Base-by-base conservation (phyloP, 164 flowering plant species). In the Annona squamosa region DNA sequence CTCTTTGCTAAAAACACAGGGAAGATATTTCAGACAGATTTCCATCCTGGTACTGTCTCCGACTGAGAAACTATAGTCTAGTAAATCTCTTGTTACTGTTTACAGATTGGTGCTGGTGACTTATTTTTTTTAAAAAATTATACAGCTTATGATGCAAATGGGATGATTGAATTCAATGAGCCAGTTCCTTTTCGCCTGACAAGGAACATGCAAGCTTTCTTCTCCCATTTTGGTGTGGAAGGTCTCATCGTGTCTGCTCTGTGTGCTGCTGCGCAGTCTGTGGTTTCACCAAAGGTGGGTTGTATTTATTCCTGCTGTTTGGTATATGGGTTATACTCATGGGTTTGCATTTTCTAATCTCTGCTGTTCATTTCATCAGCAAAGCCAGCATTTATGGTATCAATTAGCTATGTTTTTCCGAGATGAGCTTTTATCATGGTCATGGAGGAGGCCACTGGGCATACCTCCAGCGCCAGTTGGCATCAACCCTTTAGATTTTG, bases 401-500 rank as follows among this genome's bases (percentile, higher is more conserved):
- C 99, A 96, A 63, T 77, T 96, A 48, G 98, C 95, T 3, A 93
- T 96, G 99, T 96, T 96, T 79, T 96, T 96, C 89, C 94, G 98
- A 16, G 99, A 96, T 81, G 99, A 96, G 82, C 86, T 96, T 70
- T 83, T 93, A 43, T 93, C 98, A 10, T 96, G 98, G 99, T 92
- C 97, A 57, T 93, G 97, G 97, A 88, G 92, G 74, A 84, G 92
- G 72, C 92, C 98, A 9, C 82, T 84, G 10, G 98, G 90, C 17
- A 81, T 89, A 85, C 88, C 91, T 42, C 44, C 90, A 46, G 88
- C 82, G 3, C 85, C 94, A 1, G 84, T 83, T 61, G 75, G 77
- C 72, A 73, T 88, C 81, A 93, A 84, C 71, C 87, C 92, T 2
- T 71, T 68, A 59, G 98, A 93, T 71, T 91, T 96, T 76, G 94